Conservation (phyloP, 345 rosid genomes). For the Populus alba region DNA sequence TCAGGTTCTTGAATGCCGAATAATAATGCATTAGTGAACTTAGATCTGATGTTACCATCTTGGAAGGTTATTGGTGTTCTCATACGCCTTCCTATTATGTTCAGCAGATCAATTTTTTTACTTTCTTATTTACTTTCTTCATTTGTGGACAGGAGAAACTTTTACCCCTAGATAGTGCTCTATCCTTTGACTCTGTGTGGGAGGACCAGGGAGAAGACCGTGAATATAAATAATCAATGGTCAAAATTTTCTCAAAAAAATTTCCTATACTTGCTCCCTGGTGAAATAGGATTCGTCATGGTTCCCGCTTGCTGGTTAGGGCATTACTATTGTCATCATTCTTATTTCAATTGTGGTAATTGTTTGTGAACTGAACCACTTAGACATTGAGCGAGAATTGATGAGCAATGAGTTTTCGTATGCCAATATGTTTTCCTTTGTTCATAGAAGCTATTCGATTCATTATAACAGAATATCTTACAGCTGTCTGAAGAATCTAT, state of each 20-base stretch:
- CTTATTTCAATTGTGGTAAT: neutral
- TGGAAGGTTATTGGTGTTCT: neutral
- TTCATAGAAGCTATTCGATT: neutral
- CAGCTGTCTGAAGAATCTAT: neutral
- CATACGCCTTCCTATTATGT: neutral
- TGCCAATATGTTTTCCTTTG: neutral
- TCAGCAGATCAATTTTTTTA: neutral
- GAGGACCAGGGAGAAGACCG: neutral
- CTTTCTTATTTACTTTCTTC: neutral
- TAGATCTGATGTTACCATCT: neutral
- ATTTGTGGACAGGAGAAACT: neutral
- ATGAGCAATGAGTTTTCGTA: neutral
- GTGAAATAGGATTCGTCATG: neutral
- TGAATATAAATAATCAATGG: neutral
- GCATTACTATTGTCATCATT: neutral
- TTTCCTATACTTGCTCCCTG: neutral
- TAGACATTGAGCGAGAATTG: neutral
- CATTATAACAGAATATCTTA: neutral
- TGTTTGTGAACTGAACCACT: neutral
- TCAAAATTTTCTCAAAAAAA: neutral
- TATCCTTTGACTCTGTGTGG: neutral
- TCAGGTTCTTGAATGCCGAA: neutral
- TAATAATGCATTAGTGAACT: neutral
- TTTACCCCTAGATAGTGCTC: neutral
- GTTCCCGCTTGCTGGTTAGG: neutral